Evolutionary conservation across 129 eudicot genomes (phyloP).

Genomic region (Helianthus tuberosus): DNA sequence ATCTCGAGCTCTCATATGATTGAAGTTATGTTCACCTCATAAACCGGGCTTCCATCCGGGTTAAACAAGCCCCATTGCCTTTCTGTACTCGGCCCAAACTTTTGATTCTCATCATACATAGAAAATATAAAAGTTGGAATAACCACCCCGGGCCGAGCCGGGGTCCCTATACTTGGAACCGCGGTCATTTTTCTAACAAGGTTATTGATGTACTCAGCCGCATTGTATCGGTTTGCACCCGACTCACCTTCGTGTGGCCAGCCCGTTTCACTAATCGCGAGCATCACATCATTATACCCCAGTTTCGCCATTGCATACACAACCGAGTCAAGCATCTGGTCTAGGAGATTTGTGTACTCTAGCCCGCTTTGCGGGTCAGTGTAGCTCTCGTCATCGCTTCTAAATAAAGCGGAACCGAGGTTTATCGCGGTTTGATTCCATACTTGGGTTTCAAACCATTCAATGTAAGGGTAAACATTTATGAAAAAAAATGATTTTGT

Average conservation of each 20-base stretch:
- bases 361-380: slow-evolving; percentile 54
- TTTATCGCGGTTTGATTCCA: slow-evolving; percentile 39
- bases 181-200: slow-evolving; percentile 46
- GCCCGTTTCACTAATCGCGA: slow-evolving; percentile 75
- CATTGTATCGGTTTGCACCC: slow-evolving; percentile 75
- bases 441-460: slow-evolving; percentile 46
- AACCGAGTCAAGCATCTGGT: slow-evolving; percentile 88
- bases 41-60: slow-evolving; percentile 57
- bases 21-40: slow-evolving; percentile 47
- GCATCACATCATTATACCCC: slow-evolving; percentile 47
- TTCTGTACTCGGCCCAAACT: slow-evolving; percentile 67
- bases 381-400: slow-evolving; percentile 33
- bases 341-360: slow-evolving; percentile 62
- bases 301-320: slow-evolving; percentile 62
- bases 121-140: slow-evolving; percentile 80
- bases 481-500: slow-evolving; percentile 57
- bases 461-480: slow-evolving; percentile 65
- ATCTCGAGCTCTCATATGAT: not conserved
- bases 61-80: slow-evolving; percentile 78
- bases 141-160: slow-evolving; percentile 63
- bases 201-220: slow-evolving; percentile 73
- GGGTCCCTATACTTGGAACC: slow-evolving; percentile 61
- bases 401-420: slow-evolving; percentile 61
- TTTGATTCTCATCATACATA: slow-evolving; percentile 66
- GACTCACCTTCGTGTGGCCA: slow-evolving; percentile 85